These are phyloP conservation scores for Cordyceps fumosorosea DNA, from an alignment of 2,329 filamentous ascomycete species.

Conservation along the genomic window DNA sequence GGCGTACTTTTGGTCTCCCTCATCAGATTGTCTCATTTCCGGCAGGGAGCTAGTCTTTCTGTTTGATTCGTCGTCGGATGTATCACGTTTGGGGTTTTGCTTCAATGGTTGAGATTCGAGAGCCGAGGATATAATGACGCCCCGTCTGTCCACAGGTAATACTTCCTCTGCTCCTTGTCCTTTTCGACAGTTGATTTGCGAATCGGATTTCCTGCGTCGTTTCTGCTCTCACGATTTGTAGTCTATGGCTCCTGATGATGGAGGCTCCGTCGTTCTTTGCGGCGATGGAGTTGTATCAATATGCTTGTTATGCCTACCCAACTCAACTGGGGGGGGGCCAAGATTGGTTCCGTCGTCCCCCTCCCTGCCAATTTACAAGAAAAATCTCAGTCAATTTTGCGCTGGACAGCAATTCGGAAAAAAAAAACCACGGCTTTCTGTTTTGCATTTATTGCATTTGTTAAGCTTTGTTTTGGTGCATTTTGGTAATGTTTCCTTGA, in stretches of 20 bases:
- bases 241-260: conserved; percentile 1
- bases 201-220: background rate
- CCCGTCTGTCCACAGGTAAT: conserved; percentile 18
- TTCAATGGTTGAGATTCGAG: conserved; percentile 29
- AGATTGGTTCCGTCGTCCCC: conserved; percentile 7
- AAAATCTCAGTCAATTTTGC: conserved; percentile 7
- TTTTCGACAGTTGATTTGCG: conserved; percentile 7
- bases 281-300: conserved; percentile 7
- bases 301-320: conserved; percentile 2
- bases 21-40: conserved; percentile 43
- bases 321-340: background rate
- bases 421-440: background rate
- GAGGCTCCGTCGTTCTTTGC: background rate
- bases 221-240: background rate
- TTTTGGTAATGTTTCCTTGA: background rate
- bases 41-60: conserved; percentile 23
- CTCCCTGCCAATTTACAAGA: background rate
- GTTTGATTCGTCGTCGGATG: conserved; percentile 26
- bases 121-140: conserved; percentile 32
- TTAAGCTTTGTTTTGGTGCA: background rate
- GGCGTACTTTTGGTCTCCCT: conserved; percentile 34
- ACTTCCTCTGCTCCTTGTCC: conserved; percentile 25
- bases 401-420: conserved; percentile 9
- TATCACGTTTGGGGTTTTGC: conserved; percentile 36
- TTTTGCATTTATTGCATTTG: background rate